Evolutionary conservation across 1,139 yeast species (phyloP).

Genomic region (Candida sp.): DNA sequence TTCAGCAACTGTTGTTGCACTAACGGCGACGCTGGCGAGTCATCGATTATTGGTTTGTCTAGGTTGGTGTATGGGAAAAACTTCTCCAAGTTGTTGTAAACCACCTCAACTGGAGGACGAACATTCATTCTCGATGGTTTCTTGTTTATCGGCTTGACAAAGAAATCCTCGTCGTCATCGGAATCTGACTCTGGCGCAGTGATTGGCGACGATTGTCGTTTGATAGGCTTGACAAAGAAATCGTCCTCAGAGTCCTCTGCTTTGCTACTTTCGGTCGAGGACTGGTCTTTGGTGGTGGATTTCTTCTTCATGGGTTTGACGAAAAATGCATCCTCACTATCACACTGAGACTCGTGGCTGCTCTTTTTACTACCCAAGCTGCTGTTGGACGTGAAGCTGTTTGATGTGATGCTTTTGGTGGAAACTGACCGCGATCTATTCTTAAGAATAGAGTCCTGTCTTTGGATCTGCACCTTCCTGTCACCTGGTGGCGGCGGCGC

Average conservation of each 20-base stretch:
- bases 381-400: constrained; percentile 6
- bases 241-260: constrained; percentile 31
- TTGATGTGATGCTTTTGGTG: constrained; percentile 4
- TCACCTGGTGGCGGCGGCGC: constrained; percentile 75
- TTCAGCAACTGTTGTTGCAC: background rate
- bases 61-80: constrained; percentile 94
- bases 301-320: constrained; percentile 39
- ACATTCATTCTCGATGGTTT: constrained; percentile 41
- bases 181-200: background rate
- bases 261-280: background rate
- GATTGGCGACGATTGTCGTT: constrained; percentile 8
- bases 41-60: constrained; percentile 91
- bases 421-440: constrained; percentile 5
- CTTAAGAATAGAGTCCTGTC: constrained; percentile 20
- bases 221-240: constrained; percentile 33
- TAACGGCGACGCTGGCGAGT: constrained; percentile 65
- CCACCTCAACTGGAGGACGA: constrained; percentile 94
- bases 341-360: constrained; percentile 35
- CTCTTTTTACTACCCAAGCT: constrained; percentile 7
- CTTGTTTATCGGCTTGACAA: constrained; percentile 27
- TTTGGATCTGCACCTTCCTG: constrained; percentile 15
- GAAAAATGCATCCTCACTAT: constrained; percentile 60
- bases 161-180: constrained; percentile 23
- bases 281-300: background rate
- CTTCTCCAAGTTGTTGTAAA: constrained; percentile 87